Evolutionary conservation across 1,284 basidiomycete genomes (phyloP), one percentile per base, ranked within the genome.

Genomic region (Flammula alnicola): DNA sequence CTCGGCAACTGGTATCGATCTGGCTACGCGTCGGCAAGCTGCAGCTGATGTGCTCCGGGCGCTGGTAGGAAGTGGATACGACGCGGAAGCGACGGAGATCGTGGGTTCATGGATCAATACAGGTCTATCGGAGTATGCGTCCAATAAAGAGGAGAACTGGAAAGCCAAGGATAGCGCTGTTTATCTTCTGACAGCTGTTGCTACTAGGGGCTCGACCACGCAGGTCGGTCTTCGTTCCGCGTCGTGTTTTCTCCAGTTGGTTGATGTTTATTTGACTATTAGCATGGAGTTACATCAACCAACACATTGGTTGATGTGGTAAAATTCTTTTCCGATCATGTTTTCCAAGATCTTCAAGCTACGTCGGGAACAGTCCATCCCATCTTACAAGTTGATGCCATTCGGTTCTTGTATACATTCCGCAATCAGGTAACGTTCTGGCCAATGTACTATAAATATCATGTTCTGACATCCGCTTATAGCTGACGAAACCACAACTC

Each of bases 111-210:
- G 95, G 84, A 92, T 99, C 54, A 75, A 73, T 26, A 77, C 78
- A 19, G 93, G 93, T 26, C 73, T 98, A 8, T 65, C 66, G 54
- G 79, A 78, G 67, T 92, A 84, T 53, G 70, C 64, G 12, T 61
- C 66, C 16, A 81, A 90, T 63, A 86, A 83, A 9, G 64, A 71
- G 5, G 78, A 78, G 22, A 90, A 91, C 61, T 99, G 95, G 95
- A 91, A 90, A 66, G 81, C 86, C 43, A 99, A 99, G 71, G 95
- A 98, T 70, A 91, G 91, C 14, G 96, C 96, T n/a, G 87, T 98
- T 43, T 99, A 93, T 71, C 73, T 98, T 22, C 77, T 99, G 60
- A 94, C 92, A 5, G 93, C 93, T 1, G 85, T 98, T 51, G 96
- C 96, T 1, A 88, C 92, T 5, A 79, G 89, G 44, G 91, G 93